phyloP scores from a whole-genome alignment of 352 stramenopile species.

The Elongisporangium senticosum region DNA sequence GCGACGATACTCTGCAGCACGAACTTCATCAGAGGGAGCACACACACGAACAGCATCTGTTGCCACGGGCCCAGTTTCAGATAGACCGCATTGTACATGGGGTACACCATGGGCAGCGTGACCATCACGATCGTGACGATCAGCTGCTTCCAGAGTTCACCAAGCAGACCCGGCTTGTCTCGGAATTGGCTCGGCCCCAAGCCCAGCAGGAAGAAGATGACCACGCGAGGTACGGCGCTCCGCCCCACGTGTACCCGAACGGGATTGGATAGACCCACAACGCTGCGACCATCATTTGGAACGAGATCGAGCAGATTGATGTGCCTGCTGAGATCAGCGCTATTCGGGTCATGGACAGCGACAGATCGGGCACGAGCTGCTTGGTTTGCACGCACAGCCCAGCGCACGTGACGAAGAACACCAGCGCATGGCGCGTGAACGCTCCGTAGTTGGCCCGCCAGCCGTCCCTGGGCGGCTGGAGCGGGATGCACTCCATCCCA shows the following conservation, averaged over 20 bases:
- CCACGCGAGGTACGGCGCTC: slow-evolving; percentile 16
- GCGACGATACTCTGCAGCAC: slow-evolving; percentile 16
- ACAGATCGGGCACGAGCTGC: slow-evolving; percentile 6
- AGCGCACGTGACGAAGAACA: slow-evolving; percentile 6
- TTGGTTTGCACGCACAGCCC: slow-evolving; percentile 1
- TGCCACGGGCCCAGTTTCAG: background rate
- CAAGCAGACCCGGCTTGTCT: too few species aligned
- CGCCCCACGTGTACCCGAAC: slow-evolving; percentile 14
- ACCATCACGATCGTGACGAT: slow-evolving; percentile 7
- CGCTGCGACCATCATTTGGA: slow-evolving; percentile 8
- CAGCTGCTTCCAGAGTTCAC: background rate
- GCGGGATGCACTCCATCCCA: slow-evolving; percentile 2
- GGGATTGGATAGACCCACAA: slow-evolving; percentile 21
- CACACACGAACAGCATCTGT: slow-evolving; percentile 7
- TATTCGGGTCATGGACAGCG: slow-evolving; percentile 3
- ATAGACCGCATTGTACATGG: slow-evolving; percentile 11
- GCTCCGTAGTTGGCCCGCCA: slow-evolving; percentile 19
- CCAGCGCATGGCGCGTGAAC: slow-evolving; percentile 16
- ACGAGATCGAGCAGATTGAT: slow-evolving; percentile 4
- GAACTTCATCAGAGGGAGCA: slow-evolving; percentile 17
- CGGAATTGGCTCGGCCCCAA: slow-evolving; percentile 2
- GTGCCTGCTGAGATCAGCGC: slow-evolving; percentile 9
- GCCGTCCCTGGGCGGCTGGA: slow-evolving; percentile 3
- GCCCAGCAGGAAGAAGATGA: slow-evolving; percentile 10
- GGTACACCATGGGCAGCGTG: slow-evolving; percentile 13